Evolutionary conservation across 352 stramenopile genomes (phyloP).

Genomic region (Phytophthora pini): DNA sequence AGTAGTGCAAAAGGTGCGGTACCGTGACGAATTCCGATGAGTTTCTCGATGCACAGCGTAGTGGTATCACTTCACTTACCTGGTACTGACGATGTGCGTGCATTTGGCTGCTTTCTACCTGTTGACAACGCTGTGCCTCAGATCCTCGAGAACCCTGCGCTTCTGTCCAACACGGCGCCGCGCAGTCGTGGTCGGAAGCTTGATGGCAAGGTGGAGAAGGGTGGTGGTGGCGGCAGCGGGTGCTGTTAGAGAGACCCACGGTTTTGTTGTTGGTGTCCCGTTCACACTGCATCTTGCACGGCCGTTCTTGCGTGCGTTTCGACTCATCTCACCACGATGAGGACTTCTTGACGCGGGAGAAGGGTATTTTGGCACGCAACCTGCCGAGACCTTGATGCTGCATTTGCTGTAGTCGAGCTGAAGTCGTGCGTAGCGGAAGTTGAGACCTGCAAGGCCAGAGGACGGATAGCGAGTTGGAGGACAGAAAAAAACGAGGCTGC

Average conservation of each 20-base stretch:
- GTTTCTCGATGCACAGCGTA: neutral
- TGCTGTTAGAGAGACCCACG: conserved; percentile 49
- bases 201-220: conserved; percentile 68
- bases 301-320: conserved; percentile 23
- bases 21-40: neutral
- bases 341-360: conserved; percentile 9
- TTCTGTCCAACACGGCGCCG: conserved; percentile 89
- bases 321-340: conserved; percentile 21
- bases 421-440: neutral
- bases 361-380: conserved; percentile 17
- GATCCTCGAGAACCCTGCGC: conserved; percentile 91
- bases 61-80: conserved; percentile 1
- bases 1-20: conserved; percentile 96
- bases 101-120: neutral
- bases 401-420: conserved; percentile 6
- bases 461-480: conserved; percentile 3
- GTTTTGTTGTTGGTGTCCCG: conserved; percentile 35
- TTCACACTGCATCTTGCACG: conserved; percentile 6
- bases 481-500: conserved; percentile 1
- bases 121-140: conserved; percentile 27
- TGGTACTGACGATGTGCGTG: conserved; percentile 1
- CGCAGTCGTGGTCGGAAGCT: conserved; percentile 67
- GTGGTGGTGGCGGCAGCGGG: conserved; percentile 58
- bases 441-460: conserved; percentile 5
- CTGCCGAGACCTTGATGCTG: conserved; percentile 3